Base-by-base conservation (phyloP, 75 land plant species). In the Cryptomeria japonica region DNA sequence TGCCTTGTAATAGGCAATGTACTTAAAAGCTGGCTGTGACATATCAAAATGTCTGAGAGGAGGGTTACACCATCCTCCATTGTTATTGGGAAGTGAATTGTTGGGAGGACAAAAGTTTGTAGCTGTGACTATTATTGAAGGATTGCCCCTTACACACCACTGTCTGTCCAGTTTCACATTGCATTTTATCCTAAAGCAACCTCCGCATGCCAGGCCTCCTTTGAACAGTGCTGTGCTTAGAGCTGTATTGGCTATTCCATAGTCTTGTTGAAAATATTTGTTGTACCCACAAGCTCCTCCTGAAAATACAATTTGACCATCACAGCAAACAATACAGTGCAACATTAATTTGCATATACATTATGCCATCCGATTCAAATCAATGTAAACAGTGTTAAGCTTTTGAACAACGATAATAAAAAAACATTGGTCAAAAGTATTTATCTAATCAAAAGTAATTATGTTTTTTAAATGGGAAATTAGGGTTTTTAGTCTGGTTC, bases 31-130 rank as follows among this genome's bases (percentile, higher is more conserved):
- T 19, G 87, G 86, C 15, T 38, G 41, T 36, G 87, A 38, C 38
- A 87, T 85, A 44, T 87, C 87, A 83, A 87, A 87, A 38, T 87
- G 87, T 38, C 1, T 25, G 44, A 83, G 42, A 11, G 85, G 87
- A 32, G 87, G 87, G 34, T 87, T 87, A 38, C 87, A 87, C 87
- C 87, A 87, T n/a, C 87, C 87, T 84, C 87, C 87, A 83, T 84
- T 84, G 19, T 84, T 5, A 38, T 47, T 84, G 44, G 85, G 53
- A 44, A 44, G 85, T 28, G 44, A 8, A 83, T 31, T 31, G 85
- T 87, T 87, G 19, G 87, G 87, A 83, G 87, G 87, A 25, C 87
- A 87, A 32, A 76, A 87, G 22, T 87, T 87, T 32, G 87, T 87
- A 38, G 87, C 87, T 11, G 87, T 87, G 5, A 87, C 85, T 8